Evolutionary conservation across 139 green algal species (phyloP), one percentile per base, ranked within the genome.

Genomic region (Micromonas pusilla): DNA sequence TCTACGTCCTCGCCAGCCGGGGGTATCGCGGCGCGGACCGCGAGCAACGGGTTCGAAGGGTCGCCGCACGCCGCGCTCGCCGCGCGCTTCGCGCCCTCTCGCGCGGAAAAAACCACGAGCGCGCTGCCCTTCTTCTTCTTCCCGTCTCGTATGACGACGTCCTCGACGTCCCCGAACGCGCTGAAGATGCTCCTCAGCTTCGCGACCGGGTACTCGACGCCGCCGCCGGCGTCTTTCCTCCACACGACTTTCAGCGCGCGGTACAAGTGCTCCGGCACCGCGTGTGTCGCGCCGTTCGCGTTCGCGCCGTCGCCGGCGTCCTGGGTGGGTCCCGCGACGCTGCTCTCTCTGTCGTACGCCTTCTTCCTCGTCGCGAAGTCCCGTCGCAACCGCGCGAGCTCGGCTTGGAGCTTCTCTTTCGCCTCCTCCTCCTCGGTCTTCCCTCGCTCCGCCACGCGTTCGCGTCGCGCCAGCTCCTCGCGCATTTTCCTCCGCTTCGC

Each of bases 71-170:
- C 23, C 68, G 68, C 68, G 20, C 37, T 62, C 36, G 37, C 30
- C 37, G 68, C 68, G 37, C 33, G 26, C n/a, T 62, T 2, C 2
- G 63, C 63, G n/a, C 31, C 31, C 31, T 28, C 67, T 28, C 20
- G 20, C 21, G 25, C 52, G 6, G 31, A n/a, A 30, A 66, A 78
- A 16, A 78, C 53, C 2, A 78, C 72, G 53, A 78, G 53, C 0
- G 72, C 72, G 52, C 52, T 70, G 21, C 72, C 52, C 62, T 78
- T 78, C 31, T 68, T 67, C 52, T 52, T 70, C 52, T 67, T 66
- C 52, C 53, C 53, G 2, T 78, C 72, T n/a, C 72, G 52, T 13
- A 78, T 45, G 6, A 78, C 53, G 1, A 78, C 72, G 45, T 78
- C 72, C 72, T 70, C 72, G n/a, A 67, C 72, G 37, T 20, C 62